Conservation (phyloP, 176 grass and related monocot genomes). For the Themeda triandra region DNA sequence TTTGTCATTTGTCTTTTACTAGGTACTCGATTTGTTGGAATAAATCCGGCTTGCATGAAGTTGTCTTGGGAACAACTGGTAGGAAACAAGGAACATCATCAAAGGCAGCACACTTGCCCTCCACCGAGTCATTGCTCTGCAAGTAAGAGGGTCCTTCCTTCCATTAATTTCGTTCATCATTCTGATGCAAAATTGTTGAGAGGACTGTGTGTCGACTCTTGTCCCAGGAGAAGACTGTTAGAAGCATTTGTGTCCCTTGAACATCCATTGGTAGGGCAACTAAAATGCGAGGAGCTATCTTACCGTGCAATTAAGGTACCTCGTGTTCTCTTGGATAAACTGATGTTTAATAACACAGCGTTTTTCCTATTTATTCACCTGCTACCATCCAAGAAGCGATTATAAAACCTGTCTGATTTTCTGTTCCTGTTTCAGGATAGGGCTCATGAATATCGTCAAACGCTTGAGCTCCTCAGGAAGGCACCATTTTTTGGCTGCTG, state of each 20-base stretch:
- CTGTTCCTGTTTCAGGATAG: slow-evolving; percentile 31
- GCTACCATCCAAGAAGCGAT: no score
- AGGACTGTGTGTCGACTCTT: background rate
- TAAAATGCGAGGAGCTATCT: slow-evolving; percentile 29
- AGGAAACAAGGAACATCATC: slow-evolving; percentile 92
- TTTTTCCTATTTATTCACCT: background rate
- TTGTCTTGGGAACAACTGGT: slow-evolving; percentile 78
- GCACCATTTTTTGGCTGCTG: slow-evolving; percentile 46
- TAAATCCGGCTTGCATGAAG: slow-evolving; percentile 71
- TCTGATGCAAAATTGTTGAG: background rate
- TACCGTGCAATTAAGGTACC: slow-evolving; percentile 73
- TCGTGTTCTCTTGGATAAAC: background rate
- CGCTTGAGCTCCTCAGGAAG: slow-evolving; percentile 51
- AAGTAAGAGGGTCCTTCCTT: slow-evolving; percentile 55
- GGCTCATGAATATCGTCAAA: slow-evolving; percentile 57
- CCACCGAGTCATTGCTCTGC: slow-evolving; percentile 80
- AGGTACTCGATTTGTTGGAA: slow-evolving; percentile 98
- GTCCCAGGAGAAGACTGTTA: slow-evolving; percentile 66
- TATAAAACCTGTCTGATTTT: background rate
- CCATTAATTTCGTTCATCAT: background rate
- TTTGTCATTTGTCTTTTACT: background rate
- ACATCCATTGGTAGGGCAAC: slow-evolving; percentile 20
- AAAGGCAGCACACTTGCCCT: slow-evolving; percentile 57
- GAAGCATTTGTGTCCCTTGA: slow-evolving; percentile 52
- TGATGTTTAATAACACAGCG: background rate